Base-by-base conservation (phyloP, 306 rosid genomes). In the Ormosia emarginata region DNA sequence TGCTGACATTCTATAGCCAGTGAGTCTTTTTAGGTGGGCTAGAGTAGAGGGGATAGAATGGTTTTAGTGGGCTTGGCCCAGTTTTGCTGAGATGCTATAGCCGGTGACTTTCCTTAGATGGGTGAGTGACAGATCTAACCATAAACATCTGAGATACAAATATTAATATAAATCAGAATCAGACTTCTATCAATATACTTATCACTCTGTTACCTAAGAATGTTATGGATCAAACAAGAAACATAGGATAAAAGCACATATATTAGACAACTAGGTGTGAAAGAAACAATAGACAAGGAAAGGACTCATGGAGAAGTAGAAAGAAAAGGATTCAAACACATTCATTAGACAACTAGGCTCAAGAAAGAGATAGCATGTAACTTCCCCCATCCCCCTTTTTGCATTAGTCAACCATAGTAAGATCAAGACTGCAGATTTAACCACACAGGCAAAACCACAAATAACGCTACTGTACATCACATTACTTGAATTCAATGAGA, bases 191-290 rank as follows among this genome's bases (percentile, higher is more conserved):
- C 56, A 29, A 68, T 17, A 15, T 67, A 78, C 14, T 47, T 17
- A 58, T 47, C 32, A 47, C 11, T 34, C 17, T n/a, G 18, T 17
- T 36, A 59, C 37, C 29, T 32, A 46, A 37, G 50, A 13, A 18
- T 63, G 49, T 18, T 29, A 50, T 50, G 18, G 67, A 53, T 72
- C 57, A 63, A 81, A 81, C 47, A 62, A 47, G n/a, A 71, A 72
- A 71, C 57, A 71, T 11, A 29, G 67, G 39, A 62, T 8, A 61
- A 13, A 58, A 79, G 55, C 34, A 24, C 24, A 39, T 17, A 9
- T 39, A 2, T 5, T 67, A 47, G 30, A 49, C 59, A 70, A 10
- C 13, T 7, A 53, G 34, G 65, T 4, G 2, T 29, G 30, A 8
- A 8, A 36, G 78, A 72, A 74, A 39, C 78, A n/a, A 18, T 36